Percentiles rank a stretch among this genome's conserved stretches.
phyloP scores from a whole-genome alignment of 2,329 filamentous ascomycete genomes.

The Leptographium flavum region DNA sequence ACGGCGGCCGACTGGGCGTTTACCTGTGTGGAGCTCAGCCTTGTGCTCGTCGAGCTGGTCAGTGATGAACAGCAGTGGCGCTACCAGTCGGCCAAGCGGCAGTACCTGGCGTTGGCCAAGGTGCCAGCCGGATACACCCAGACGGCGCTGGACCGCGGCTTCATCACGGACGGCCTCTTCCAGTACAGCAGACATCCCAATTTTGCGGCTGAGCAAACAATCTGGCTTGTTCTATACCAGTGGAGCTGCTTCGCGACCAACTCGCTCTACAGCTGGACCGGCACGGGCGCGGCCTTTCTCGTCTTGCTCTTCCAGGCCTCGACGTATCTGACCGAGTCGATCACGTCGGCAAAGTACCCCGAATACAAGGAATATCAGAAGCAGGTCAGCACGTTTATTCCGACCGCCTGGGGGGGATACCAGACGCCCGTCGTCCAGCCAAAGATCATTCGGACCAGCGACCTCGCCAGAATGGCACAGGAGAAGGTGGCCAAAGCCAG shows the following conservation, averaged over 20 bases:
- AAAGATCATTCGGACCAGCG: slow-evolving; percentile 36
- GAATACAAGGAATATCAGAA: slow-evolving; percentile 78
- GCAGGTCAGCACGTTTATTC: slow-evolving; percentile 72
- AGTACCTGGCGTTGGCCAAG: slow-evolving; percentile 60
- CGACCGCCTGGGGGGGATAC: slow-evolving; percentile 35
- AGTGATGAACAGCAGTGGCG: slow-evolving; percentile 90
- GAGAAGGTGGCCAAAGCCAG: slow-evolving; percentile 19
- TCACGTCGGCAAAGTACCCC: slow-evolving; percentile 70
- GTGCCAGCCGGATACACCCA: slow-evolving; percentile 50
- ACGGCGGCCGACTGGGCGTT: slow-evolving; percentile 33
- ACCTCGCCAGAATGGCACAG: slow-evolving; percentile 30
- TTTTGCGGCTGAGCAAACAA: slow-evolving; percentile 78
- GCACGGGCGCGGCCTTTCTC: slow-evolving; percentile 53
- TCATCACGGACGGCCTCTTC: slow-evolving; percentile 74
- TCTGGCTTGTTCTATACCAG: slow-evolving; percentile 80
- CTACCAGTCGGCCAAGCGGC: slow-evolving; percentile 68
- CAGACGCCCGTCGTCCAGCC: slow-evolving; percentile 12
- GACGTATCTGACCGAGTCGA: slow-evolving; percentile 72
- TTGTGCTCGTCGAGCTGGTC: slow-evolving; percentile 57
- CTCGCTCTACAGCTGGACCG: slow-evolving; percentile 65
- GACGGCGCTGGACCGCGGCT: slow-evolving; percentile 77
- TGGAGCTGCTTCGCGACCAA: slow-evolving; percentile 70
- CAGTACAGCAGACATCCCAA: slow-evolving; percentile 86
- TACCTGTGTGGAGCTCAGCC: slow-evolving; percentile 27
- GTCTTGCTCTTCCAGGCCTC: slow-evolving; percentile 78